Evolutionary conservation across 2,329 filamentous ascomycete genomes (phyloP).

Genomic region (Sarocladiaceae sp.): DNA sequence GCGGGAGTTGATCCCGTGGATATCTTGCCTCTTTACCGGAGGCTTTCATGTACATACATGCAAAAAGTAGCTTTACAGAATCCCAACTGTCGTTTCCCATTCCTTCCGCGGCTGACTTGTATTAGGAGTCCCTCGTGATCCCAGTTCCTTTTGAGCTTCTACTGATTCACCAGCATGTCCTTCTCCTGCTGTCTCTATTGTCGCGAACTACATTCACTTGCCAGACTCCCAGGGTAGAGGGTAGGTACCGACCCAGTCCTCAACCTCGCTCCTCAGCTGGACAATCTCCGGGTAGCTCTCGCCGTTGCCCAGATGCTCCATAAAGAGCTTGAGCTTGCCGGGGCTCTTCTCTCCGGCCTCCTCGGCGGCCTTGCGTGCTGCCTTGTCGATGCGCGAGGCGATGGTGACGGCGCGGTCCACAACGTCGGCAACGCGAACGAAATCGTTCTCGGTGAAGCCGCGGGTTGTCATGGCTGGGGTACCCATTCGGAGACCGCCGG

Average conservation of each 20-base stretch:
- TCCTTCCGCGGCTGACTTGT: too few species aligned
- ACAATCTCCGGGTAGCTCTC: conserved; percentile 64
- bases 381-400: conserved; percentile 67
- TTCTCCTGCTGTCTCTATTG: too few species aligned
- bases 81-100: too few species aligned
- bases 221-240: conserved; percentile 58
- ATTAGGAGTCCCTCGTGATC: too few species aligned
- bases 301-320: conserved; percentile 62
- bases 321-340: conserved; percentile 59
- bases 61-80: not conserved
- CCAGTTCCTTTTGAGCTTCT: too few species aligned
- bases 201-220: too few species aligned
- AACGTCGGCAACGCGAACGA: conserved; percentile 76
- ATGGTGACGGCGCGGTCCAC: conserved; percentile 79
- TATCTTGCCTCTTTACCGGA: conserved; percentile 3
- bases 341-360: conserved; percentile 60
- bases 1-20: conserved; percentile 7
- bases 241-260: conserved; percentile 71
- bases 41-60: conserved; percentile 1
- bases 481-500: conserved; percentile 88
- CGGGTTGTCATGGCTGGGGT: conserved; percentile 97
- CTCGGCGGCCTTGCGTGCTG: conserved; percentile 61
- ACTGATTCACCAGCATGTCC: too few species aligned
- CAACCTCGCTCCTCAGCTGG: conserved; percentile 67
- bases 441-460: conserved; percentile 86